These are phyloP conservation scores for Solanum pinnatisectum DNA, from an alignment of 257 asterid species.

Conservation along the genomic window DNA sequence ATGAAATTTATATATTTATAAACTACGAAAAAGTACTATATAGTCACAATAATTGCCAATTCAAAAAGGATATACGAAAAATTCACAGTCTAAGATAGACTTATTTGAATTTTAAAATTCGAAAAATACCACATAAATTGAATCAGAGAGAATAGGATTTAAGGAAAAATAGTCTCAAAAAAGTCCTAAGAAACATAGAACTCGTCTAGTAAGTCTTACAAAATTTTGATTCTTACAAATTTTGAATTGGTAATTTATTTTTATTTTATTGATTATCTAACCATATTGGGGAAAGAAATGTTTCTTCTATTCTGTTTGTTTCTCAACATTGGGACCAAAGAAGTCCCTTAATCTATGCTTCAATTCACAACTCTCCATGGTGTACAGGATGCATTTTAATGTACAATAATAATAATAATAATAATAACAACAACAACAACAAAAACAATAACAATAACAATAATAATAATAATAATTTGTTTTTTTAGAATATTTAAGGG, in stretches of 20 bases:
- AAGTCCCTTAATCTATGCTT: slow-evolving; percentile 32
- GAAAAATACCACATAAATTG: too few relatives aligned
- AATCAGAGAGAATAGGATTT: too few relatives aligned
- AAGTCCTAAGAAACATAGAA: background rate
- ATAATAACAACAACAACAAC: background rate
- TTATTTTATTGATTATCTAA: background rate
- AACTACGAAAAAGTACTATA: too few relatives aligned
- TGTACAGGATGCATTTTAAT: slow-evolving; percentile 7
- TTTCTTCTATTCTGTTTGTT: slow-evolving; percentile 49
- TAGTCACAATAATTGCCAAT: background rate
- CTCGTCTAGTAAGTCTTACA: background rate
- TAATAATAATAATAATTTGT: background rate
- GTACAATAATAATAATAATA: background rate
- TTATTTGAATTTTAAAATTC: too few relatives aligned
- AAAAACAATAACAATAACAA: background rate
- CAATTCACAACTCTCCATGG: slow-evolving; percentile 43
- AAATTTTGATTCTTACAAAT: background rate
- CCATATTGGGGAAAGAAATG: slow-evolving; percentile 21
- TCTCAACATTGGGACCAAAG: slow-evolving; percentile 5
- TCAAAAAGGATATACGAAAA: background rate
- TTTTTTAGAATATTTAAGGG: background rate
- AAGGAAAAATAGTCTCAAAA: background rate
- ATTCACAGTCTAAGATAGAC: too few relatives aligned
- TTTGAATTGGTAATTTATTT: background rate
- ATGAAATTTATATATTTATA: too few relatives aligned